Evolutionary conservation across 148 eudicot genomes (phyloP).

Genomic region (Arctostaphylos glauca): DNA sequence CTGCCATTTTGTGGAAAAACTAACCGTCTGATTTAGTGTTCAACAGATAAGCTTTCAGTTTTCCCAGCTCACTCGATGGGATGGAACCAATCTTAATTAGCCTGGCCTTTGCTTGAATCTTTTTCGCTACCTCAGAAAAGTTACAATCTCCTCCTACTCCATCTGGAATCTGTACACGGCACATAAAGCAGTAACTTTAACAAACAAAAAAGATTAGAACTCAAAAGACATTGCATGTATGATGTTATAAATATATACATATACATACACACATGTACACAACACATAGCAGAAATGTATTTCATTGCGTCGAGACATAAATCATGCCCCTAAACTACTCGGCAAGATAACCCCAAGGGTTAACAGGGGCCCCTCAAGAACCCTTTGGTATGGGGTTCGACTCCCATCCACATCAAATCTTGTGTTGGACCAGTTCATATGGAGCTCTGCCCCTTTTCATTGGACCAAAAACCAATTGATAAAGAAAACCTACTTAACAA

Average conservation of each 20-base stretch:
- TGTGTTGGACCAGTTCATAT: too few species aligned
- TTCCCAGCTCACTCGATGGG: constrained; percentile 64
- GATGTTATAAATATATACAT: too few species aligned
- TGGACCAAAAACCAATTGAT: too few species aligned
- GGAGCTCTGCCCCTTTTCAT: too few species aligned
- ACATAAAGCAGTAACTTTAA: background rate
- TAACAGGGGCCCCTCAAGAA: too few species aligned
- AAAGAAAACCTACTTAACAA: background rate
- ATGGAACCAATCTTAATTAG: constrained; percentile 63
- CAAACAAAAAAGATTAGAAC: background rate
- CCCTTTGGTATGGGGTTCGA: too few species aligned
- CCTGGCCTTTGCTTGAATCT: constrained; percentile 48
- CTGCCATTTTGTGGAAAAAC: constrained; percentile 17
- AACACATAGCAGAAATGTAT: background rate
- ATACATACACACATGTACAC: too few species aligned
- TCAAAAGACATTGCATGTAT: background rate
- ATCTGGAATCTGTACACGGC: constrained; percentile 51
- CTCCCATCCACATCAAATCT: too few species aligned
- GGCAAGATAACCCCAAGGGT: too few species aligned
- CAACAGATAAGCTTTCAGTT: constrained; percentile 55
- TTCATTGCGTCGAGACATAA: background rate
- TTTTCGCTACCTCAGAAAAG: constrained; percentile 41
- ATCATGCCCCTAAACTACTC: background rate
- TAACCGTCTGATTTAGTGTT: constrained; percentile 60
- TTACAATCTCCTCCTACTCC: constrained; percentile 28